Base-by-base conservation (phyloP, 139 green algal species). In the Volvox reticuliferus region DNA sequence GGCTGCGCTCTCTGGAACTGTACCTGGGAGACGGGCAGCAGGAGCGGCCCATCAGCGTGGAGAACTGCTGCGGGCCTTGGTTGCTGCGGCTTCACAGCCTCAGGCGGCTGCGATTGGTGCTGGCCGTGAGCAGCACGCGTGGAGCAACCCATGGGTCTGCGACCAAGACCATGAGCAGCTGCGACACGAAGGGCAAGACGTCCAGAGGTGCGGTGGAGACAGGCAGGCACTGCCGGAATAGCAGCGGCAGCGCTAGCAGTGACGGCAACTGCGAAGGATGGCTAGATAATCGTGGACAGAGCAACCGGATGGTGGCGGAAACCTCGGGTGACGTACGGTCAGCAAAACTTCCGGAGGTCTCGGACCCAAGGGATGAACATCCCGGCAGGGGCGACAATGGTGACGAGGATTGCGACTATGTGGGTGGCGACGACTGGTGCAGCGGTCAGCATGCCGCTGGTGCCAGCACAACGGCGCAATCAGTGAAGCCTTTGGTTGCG, bases 1-100 rank as follows among this genome's bases (percentile, higher is more conserved):
- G 28, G 32, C 33, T 88, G 33, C 33, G 82, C n/a, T 88, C 82
- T n/a, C 65, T 88, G 82, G 82, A 88, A 62, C 82, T 88, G 65
- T 88, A 37, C 33, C 20, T 88, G 20, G 82, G 82, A 16, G 82
- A 88, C 65, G 21, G 5, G 21, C 35, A 16, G 14, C 61, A 55
- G 28, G 28, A 19, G 84, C 0, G 0, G 14, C 37, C 69, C 14
- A 12, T 89, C 28, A 12, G 37, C 24, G 69, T 82, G 28, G 85
- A 89, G 26, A n/a, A 73, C 19, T 79, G 71, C 71, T 30, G 21
- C 5, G 21, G 50, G 69, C 16, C 78, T 44, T 71, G 85, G 85
- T 36, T 71, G 37, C 26, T 71, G 85, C 37, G 69, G 18, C 83
- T 89, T 36, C 67, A 37, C 0, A 33, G 37, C 22, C 69, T 89